phyloP scores from a whole-genome alignment of 2,329 filamentous ascomycete genomes.

The Pezicula rhizophila region DNA sequence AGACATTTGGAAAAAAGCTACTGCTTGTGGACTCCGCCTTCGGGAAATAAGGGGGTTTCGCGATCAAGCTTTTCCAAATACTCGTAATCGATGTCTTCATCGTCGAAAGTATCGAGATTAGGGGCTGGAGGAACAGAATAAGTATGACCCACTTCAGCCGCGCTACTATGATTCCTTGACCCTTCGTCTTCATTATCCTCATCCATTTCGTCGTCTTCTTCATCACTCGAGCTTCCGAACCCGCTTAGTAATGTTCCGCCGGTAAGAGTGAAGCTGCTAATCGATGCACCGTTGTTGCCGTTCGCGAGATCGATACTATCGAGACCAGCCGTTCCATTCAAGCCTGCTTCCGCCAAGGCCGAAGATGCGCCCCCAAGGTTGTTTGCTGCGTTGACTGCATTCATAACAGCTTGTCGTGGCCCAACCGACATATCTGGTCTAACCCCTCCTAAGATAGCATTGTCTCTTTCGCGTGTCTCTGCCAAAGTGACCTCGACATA shows the following conservation, averaged over 20 bases:
- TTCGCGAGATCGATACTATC: conserved; percentile 62
- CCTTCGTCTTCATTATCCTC: conserved; percentile 68
- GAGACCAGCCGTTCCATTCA: conserved; percentile 52
- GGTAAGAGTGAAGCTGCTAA: conserved; percentile 66
- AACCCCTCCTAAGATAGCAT: conserved; percentile 94
- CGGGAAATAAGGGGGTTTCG: conserved; percentile 28
- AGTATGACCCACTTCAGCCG: conserved; percentile 49
- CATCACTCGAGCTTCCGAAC: conserved; percentile 91
- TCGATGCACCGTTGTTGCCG: conserved; percentile 52
- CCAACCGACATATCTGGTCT: conserved; percentile 84
- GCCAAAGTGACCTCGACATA: conserved; percentile 92
- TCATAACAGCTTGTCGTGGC: conserved; percentile 60
- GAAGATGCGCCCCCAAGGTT: conserved; percentile 51
- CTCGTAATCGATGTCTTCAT: conserved; percentile 31
- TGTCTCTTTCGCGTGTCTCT: conserved; percentile 91
- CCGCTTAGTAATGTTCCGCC: conserved; percentile 75
- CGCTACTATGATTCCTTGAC: conserved; percentile 36
- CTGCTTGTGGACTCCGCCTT: conserved; percentile 56
- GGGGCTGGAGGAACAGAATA: conserved; percentile 28
- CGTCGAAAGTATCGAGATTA: conserved; percentile 29
- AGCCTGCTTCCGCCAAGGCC: conserved; percentile 72
- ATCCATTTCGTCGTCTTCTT: conserved; percentile 92
- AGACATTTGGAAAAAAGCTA: conserved; percentile 14
- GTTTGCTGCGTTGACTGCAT: conserved; percentile 49
- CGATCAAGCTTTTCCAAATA: conserved; percentile 30